Conservation (phyloP, 2,329 filamentous ascomycete genomes). For the Arthrobotrys megalospora region DNA sequence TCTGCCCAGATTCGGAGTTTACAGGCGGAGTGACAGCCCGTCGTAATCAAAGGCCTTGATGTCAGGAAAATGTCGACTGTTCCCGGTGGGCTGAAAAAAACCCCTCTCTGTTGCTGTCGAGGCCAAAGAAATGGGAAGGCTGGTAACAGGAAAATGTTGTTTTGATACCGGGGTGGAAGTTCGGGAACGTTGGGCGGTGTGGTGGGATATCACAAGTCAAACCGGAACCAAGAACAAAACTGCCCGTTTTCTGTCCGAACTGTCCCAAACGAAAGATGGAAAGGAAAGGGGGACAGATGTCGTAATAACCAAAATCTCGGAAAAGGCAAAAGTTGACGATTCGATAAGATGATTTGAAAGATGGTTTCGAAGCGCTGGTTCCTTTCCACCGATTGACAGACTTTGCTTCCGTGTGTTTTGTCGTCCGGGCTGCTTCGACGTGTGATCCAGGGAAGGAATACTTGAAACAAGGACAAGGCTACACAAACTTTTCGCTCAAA, state of each 20-base stretch:
- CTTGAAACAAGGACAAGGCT: slow-evolving; percentile 58
- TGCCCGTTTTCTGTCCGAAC: slow-evolving; percentile 58
- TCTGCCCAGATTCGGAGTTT: slow-evolving; percentile 59
- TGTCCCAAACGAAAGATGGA: slow-evolving; percentile 28
- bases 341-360: slow-evolving; percentile 24
- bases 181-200: slow-evolving; percentile 46
- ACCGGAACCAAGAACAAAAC: slow-evolving; percentile 38
- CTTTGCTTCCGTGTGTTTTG: slow-evolving; percentile 36
- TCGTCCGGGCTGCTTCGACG: slow-evolving; percentile 28
- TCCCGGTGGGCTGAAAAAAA: slow-evolving; percentile 47
- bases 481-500: slow-evolving; percentile 57
- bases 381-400: slow-evolving; percentile 19
- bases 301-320: slow-evolving; percentile 42
- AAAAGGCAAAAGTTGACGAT: slow-evolving; percentile 34
- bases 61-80: slow-evolving; percentile 49
- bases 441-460: slow-evolving; percentile 49
- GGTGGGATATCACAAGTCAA: slow-evolving; percentile 55
- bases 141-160: slow-evolving; percentile 52
- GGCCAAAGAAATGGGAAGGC: slow-evolving; percentile 56
- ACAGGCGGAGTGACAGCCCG: slow-evolving; percentile 48
- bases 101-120: slow-evolving; percentile 13
- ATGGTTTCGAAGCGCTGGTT: slow-evolving; percentile 29
- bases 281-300: slow-evolving; percentile 23
- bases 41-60: slow-evolving; percentile 28
- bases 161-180: slow-evolving; percentile 58